Conservation (phyloP, 2,329 filamentous ascomycete species). For the Colletotrichum sublineola region DNA sequence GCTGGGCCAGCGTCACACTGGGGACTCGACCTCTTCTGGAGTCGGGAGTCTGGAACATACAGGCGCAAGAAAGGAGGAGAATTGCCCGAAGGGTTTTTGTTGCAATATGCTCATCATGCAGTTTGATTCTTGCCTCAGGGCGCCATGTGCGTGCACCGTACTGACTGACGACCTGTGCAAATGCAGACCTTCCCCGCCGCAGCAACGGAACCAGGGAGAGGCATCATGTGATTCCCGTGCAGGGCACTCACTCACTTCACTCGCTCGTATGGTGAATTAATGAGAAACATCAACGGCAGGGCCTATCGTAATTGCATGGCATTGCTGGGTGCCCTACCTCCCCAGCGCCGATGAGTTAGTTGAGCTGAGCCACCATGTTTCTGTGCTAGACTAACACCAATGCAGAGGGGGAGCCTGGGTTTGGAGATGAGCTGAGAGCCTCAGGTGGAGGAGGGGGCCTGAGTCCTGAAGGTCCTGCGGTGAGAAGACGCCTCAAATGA, state of each 20-base stretch:
- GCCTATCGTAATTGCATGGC: slow-evolving; percentile 8
- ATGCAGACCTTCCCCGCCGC: not conserved
- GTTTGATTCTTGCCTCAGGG: not conserved
- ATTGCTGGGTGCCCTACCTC: slow-evolving; percentile 2
- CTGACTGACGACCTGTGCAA: not conserved
- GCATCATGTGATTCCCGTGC: not conserved
- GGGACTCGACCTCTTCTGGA: not conserved
- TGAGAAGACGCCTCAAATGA: slow-evolving; percentile 25
- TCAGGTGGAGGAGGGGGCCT: not conserved
- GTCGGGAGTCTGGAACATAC: slow-evolving; percentile 24
- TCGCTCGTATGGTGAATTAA: not conserved
- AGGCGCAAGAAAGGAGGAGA: not conserved
- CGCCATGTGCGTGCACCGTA: too few species aligned
- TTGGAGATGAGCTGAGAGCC: slow-evolving; percentile 13
- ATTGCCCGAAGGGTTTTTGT: slow-evolving; percentile 13
- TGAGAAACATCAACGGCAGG: not conserved
- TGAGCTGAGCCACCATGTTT: slow-evolving; percentile 5
- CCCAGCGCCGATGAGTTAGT: slow-evolving; percentile 1
- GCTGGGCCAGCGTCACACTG: slow-evolving; percentile 26
- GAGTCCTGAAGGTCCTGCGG: not conserved
- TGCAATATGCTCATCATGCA: not conserved
- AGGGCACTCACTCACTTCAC: not conserved
- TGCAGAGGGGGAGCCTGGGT: not conserved
- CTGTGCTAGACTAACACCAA: not conserved
- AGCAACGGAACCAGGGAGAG: not conserved